Evolutionary conservation across 1,139 yeast species (phyloP).

Genomic region (Pneumocystis oryctolagi): DNA sequence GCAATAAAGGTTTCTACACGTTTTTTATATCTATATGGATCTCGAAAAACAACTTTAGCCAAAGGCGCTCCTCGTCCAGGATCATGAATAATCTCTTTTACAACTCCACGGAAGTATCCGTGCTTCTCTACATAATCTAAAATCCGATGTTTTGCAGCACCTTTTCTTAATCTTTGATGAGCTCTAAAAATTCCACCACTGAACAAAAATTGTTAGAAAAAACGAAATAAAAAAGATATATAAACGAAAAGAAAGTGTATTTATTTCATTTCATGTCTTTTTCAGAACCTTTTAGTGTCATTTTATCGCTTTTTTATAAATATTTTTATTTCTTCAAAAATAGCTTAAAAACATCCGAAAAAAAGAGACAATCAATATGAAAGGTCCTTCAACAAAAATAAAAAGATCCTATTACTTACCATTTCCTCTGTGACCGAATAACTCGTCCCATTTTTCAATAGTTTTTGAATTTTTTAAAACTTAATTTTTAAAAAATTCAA

Average conservation of each 20-base stretch:
- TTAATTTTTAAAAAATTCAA: too few relatives aligned
- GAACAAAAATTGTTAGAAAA: neutral
- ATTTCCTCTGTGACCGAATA: conserved; percentile 99
- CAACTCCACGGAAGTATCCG: conserved; percentile 98
- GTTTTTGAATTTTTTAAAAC: neutral
- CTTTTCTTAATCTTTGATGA: conserved; percentile 99
- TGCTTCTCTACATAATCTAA: conserved; percentile 99
- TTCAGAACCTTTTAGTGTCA: neutral
- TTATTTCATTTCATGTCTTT: neutral
- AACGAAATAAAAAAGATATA: neutral
- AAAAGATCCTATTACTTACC: conserved; percentile 23
- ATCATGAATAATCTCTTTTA: conserved; percentile 96
- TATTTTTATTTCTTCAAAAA: neutral
- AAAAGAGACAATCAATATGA: neutral
- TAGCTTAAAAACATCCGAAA: neutral
- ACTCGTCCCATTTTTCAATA: conserved; percentile 60
- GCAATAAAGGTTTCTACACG: conserved; percentile 98
- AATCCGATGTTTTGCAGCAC: conserved; percentile 99
- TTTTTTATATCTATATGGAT: conserved; percentile 95
- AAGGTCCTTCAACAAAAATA: neutral
- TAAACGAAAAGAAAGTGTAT: neutral
- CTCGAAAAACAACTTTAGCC: conserved; percentile 98
- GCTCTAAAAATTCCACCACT: conserved; percentile 98
- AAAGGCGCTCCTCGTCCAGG: conserved; percentile 99
- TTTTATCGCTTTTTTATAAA: neutral